A percentile compares a stretch with the other conserved stretches of the same genome.
Conservation (phyloP, 257 asterid species). For the Paulownia fortunei region DNA sequence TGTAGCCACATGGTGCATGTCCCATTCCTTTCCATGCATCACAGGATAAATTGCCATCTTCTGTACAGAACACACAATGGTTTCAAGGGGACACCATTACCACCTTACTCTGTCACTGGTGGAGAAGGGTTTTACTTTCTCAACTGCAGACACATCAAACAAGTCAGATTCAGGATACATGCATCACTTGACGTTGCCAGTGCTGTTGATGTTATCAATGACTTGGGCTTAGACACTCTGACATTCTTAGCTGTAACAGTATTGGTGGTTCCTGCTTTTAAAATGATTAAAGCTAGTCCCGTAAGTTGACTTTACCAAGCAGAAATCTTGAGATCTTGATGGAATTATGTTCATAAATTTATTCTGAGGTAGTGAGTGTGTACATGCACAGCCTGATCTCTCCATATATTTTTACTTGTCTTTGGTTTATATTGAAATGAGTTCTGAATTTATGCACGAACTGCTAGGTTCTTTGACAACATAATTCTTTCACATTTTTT, state of each 20-base stretch:
- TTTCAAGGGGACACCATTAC: slow-evolving; percentile 47
- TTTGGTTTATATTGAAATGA: slow-evolving; percentile 17
- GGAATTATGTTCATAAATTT: neutral
- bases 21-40: slow-evolving; percentile 42
- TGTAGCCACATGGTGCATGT: slow-evolving; percentile 40
- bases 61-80: slow-evolving; percentile 43
- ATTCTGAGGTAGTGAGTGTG: neutral
- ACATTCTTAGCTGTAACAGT: slow-evolving; percentile 96
- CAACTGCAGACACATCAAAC: slow-evolving; percentile 38
- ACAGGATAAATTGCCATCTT: slow-evolving; percentile 43
- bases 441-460: neutral
- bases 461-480: neutral
- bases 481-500: slow-evolving; percentile 4
- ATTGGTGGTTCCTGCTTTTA: slow-evolving; percentile 92
- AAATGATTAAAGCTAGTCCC: slow-evolving; percentile 89
- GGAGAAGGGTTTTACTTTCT: slow-evolving; percentile 45
- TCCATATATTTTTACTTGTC: neutral
- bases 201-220: slow-evolving; percentile 96
- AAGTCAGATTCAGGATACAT: slow-evolving; percentile 49
- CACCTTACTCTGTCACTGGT: slow-evolving; percentile 32
- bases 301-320: slow-evolving; percentile 56
- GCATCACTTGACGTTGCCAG: slow-evolving; percentile 77
- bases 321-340: slow-evolving; percentile 10
- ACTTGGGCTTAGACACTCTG: slow-evolving; percentile 88
- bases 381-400: neutral